Evolutionary conservation across 176 grass and related monocot species (phyloP).

Genomic region (Lolium multiflorum): DNA sequence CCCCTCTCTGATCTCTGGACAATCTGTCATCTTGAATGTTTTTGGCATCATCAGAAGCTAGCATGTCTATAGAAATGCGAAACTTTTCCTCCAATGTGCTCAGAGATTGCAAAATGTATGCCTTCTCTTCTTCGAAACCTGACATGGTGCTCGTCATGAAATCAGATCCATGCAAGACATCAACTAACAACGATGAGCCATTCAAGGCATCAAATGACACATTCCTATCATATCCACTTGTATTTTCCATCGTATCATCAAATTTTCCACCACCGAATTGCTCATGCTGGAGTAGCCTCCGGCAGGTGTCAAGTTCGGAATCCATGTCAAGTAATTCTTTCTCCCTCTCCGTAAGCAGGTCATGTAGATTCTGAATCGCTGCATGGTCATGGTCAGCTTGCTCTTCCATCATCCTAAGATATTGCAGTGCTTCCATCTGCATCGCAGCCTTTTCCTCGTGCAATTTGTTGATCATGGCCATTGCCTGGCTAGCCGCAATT

Average conservation of each 20-base stretch:
- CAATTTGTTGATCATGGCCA: constrained; percentile 93
- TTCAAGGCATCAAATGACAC: constrained; percentile 22
- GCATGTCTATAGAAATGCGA: constrained; percentile 37
- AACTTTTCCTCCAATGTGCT: constrained; percentile 61
- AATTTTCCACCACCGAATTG: constrained; percentile 13
- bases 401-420: constrained; percentile 95
- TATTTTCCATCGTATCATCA: neutral
- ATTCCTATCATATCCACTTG: neutral
- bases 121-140: constrained; percentile 60
- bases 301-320: constrained; percentile 56
- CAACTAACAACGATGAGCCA: neutral
- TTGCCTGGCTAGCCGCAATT: constrained; percentile 79
- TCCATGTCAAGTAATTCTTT: constrained; percentile 86
- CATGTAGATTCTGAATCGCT: constrained; percentile 77
- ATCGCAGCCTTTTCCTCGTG: constrained; percentile 91
- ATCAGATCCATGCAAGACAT: neutral
- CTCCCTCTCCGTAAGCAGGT: constrained; percentile 86
- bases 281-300: constrained; percentile 28
- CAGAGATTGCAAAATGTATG: constrained; percentile 60
- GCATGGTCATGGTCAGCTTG: constrained; percentile 88
- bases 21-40: constrained; percentile 6
- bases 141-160: constrained; percentile 49
- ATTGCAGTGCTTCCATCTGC: constrained; percentile 94
- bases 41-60: constrained; percentile 40
- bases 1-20: constrained; percentile 27